Evolutionary conservation across 306 rosid species (phyloP), one percentile per base, ranked within the genome.

Genomic region (Leucaena leucocephala): DNA sequence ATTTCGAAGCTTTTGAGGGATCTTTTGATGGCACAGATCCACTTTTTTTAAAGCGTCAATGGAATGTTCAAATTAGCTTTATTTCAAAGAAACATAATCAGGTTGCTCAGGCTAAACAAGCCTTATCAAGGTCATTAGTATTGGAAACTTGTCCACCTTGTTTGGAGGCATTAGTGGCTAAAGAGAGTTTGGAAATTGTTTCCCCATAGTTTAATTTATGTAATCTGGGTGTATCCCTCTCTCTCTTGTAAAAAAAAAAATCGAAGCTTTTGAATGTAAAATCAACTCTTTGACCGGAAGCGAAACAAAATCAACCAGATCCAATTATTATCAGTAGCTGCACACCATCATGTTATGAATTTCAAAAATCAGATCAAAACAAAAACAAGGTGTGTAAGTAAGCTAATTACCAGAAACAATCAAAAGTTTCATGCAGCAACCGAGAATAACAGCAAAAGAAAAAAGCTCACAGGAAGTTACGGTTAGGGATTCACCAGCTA

Each of bases 401-500:
- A 35, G 7, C 10, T 52, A 35, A 63, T 1, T 8, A 70, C 11
- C 2, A 68, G 7, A 14, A 0, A 19, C 12, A 38, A 12, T 17
- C 2, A 8, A 22, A 19, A n/a, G 6, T 10, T 12, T 19, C 7
- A 8, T 2, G 27, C 33, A 12, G 39, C 50, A 62, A 63, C 21
- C 8, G 27, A n/a, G 4, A 36, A 16, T 11, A 0, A 0, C 2
- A 34, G 34, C 14, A 21, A 36, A 59, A 71, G 3, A 77, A 44
- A 71, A 44, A 34, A 8, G 50, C 15, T 2, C 4, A 2, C 5
- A 10, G 16, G 22, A 76, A 77, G 39, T 6, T 44, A 70, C 79
- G 74, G 81, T 62, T 3, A 59, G 77, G 58, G 76, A 58, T 77
- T 70, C 83, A 89, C 90, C 90, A 17, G 74, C 6, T 22, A 40